Conservation (phyloP, 1,284 basidiomycete genomes). For the Tylopilus sp. region DNA sequence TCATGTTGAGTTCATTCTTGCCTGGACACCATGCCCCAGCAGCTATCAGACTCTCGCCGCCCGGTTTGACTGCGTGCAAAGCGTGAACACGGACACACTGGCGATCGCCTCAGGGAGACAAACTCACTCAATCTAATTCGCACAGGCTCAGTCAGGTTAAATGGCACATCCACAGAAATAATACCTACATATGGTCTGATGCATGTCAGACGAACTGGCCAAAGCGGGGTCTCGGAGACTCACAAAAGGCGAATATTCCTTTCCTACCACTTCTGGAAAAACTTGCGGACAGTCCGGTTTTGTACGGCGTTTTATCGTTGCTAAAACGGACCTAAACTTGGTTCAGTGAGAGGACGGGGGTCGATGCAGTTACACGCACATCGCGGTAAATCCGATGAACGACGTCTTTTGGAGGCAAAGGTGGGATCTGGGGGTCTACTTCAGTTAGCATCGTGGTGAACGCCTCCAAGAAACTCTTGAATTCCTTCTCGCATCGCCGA, state of each 20-base stretch:
- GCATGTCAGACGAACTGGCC: conserved; percentile 9
- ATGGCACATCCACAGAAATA: background rate
- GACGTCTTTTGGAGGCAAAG: conserved; percentile 81
- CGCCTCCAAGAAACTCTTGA: conserved; percentile 75
- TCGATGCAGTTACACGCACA: conserved; percentile 40
- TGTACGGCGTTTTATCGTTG: conserved; percentile 93
- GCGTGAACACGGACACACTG: background rate
- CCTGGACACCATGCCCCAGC: conserved; percentile 84
- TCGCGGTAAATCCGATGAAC: conserved; percentile 84
- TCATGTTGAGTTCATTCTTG: conserved; percentile 70
- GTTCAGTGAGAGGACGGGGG: background rate
- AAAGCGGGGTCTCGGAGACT: conserved; percentile 25
- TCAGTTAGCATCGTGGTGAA: conserved; percentile 66
- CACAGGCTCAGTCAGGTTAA: background rate
- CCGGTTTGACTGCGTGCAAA: conserved; percentile 58
- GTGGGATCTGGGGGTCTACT: conserved; percentile 77
- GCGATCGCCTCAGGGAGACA: background rate
- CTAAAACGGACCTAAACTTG: conserved; percentile 74
- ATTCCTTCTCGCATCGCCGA: conserved; percentile 81
- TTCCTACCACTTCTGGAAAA: conserved; percentile 80
- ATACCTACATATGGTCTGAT: conserved; percentile 41
- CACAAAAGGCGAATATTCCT: conserved; percentile 73
- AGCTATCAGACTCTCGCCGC: conserved; percentile 66
- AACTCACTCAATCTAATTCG: conserved; percentile 24
- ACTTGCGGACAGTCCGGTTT: conserved; percentile 70